These are phyloP conservation scores for Rhizophora apiculata DNA, from an alignment of 345 rosid species.

Conservation along the genomic window DNA sequence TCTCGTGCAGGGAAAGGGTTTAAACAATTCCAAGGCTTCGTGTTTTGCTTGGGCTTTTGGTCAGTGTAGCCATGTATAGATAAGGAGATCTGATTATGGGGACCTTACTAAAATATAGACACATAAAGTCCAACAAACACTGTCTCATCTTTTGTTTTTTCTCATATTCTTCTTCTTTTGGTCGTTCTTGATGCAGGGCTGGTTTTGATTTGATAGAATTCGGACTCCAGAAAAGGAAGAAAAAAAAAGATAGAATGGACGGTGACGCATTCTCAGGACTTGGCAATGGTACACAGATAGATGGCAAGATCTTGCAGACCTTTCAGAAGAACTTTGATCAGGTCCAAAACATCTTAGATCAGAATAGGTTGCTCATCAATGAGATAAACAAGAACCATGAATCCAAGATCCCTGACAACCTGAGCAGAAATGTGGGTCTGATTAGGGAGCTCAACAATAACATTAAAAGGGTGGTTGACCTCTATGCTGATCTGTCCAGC, in stretches of 20 bases:
- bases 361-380: slow-evolving; percentile 61
- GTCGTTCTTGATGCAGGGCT: slow-evolving; percentile 18
- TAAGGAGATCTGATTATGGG: slow-evolving; percentile 16
- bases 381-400: slow-evolving; percentile 84
- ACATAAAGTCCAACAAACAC: background rate
- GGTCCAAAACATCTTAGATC: slow-evolving; percentile 64
- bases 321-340: slow-evolving; percentile 73
- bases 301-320: slow-evolving; percentile 58
- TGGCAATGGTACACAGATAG: slow-evolving; percentile 49
- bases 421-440: slow-evolving; percentile 64
- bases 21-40: slow-evolving; percentile 26
- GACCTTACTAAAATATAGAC: background rate
- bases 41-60: slow-evolving; percentile 23
- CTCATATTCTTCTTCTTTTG: slow-evolving; percentile 11
- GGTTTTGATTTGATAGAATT: slow-evolving; percentile 21
- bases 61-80: slow-evolving; percentile 5
- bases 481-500: slow-evolving; percentile 67
- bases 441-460: slow-evolving; percentile 82
- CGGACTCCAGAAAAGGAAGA: slow-evolving; percentile 10
- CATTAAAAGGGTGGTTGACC: slow-evolving; percentile 65
- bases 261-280: slow-evolving; percentile 58
- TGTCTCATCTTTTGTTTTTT: slow-evolving; percentile 12
- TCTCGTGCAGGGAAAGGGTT: slow-evolving; percentile 34
- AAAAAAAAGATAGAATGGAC: slow-evolving; percentile 40
- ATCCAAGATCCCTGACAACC: slow-evolving; percentile 64